A percentile compares a stretch with the other conserved stretches of the same genome.
Conservation (phyloP, 257 asterid genomes). For the Scutellaria baicalensis region DNA sequence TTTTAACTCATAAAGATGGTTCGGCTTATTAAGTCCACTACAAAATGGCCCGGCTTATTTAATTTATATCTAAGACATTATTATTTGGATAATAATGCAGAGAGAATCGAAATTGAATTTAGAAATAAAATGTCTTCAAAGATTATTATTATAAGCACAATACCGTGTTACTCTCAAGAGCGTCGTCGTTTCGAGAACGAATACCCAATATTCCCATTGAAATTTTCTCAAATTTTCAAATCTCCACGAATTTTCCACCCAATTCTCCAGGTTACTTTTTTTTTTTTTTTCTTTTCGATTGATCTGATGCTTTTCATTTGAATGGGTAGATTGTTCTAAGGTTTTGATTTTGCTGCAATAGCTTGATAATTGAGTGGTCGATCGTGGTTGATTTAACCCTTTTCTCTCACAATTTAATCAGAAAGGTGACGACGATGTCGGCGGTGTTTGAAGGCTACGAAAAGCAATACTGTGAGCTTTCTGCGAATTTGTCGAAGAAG, state of each 20-base stretch:
- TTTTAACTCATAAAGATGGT: too few species aligned
- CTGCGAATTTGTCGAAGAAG: constrained; percentile 36
- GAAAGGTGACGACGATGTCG: constrained; percentile 34
- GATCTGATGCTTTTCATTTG: neutral
- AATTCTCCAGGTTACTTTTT: constrained; percentile 14
- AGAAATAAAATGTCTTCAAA: too few species aligned
- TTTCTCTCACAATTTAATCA: neutral
- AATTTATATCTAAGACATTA: too few species aligned
- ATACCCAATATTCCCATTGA: neutral
- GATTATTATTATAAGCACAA: too few species aligned
- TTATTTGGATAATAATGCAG: too few species aligned
- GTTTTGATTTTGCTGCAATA: neutral
- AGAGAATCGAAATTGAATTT: too few species aligned
- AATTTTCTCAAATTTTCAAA: neutral
- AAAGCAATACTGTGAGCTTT: constrained; percentile 55
- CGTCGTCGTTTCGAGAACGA: neutral
- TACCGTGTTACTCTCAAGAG: neutral
- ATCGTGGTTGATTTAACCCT: constrained; percentile 7
- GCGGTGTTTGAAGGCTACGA: constrained; percentile 48
- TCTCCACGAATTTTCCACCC: neutral
- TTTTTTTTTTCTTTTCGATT: neutral
- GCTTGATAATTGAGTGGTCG: neutral
- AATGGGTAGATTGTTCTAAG: neutral
- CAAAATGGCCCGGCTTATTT: too few species aligned
- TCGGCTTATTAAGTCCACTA: too few species aligned